Base-by-base conservation (phyloP, 2,329 filamentous ascomycete genomes). In the Apiospora aurea region DNA sequence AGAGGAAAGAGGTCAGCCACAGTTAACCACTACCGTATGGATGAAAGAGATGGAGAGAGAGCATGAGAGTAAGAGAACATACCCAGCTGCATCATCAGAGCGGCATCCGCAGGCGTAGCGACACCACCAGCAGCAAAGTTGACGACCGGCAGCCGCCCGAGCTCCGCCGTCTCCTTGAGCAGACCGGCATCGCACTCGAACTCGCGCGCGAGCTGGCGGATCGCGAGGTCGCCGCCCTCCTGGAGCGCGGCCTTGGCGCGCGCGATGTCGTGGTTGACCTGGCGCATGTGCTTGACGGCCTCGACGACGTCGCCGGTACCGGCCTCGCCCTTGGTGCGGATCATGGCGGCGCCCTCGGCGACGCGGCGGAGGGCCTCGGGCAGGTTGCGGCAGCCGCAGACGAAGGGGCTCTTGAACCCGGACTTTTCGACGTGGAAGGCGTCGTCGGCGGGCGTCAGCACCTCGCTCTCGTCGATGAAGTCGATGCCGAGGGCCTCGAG, bases 101-200 rank as follows among this genome's bases (percentile, higher is more conserved):
- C 96, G 0, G 96, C 96, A 83, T 99, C 96, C 0, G 96, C 96
- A 0, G 96, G 96, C 0, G 96, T 99, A n/a, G 96, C 96, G n/a
- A 99, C 93, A 72, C 96, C 96, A n/a, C 96, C 96, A 4, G 96
- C 96, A 0, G 96, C 96, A 78, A 99, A 98, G 87, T 98, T 98
- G 75, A 99, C 96, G 0, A 98, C 96, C 2, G 96, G 96, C 71
- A 99, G 87, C 69, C 96, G 89, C 61, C 95, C 95, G 75, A 97
- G 87, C 86, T 95, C 91, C 1, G 95, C 96, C 0, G 94, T 96
- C 87, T 97, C 91, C 82, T 92, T 93, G 46, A 99, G 89, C 74
- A 99, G 87, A 11, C 90, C 89, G 72, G 91, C 94, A 72, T 96
- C 93, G 71, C 90, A 91, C 74, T 92, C 93, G 68, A 98, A 88